Base-by-base conservation (phyloP, 768 basidiomycete genomes). In the Trametes sanguinea region DNA sequence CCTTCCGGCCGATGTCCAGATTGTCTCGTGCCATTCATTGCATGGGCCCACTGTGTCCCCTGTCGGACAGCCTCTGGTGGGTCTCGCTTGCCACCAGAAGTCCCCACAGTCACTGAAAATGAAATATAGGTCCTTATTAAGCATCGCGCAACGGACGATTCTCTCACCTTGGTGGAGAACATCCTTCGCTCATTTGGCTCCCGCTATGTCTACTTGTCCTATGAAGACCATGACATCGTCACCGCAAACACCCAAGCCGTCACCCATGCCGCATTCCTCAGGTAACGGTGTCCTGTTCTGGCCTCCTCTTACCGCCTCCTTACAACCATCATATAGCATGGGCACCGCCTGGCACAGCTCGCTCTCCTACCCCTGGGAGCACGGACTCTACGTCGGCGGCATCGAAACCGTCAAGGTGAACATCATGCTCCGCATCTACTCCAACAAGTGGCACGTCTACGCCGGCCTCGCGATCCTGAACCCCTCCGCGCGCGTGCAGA, bases 221-320 rank as follows among this genome's bases (percentile, higher is more conserved):
- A 97, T 75, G 92, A 95, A 64, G 94, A 98, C 56, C 97, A 99
- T 70, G 97, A 99, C 69, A 80, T 85, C 44, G 92, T 98, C 51
- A 99, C 97, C 0, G 97, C 97, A 11, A 98, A 98, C 67, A 98
- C 97, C 0, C 97, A 99, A 75, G 97, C 96, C 0, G 96, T 97
- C 13, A 98, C 94, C 0, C 97, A 99, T 68, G 96, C 96, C 11
- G 97, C 97, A 0, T 98, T 98, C 79, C 80, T 99, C 17, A 94
- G 89, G 95, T 95, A 73, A 22, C 14, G 74, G 64, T 22, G 39
- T 40, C 8, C 22, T 22, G 22, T 22, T 22, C 14, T 6, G 14
- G 22, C 32, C 43, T 13, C 22, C 3, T 45, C 58, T 51, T 16
- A 22, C 46, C 35, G 29, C 45, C 14, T 45, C n/a, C 39, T 27